Base-by-base conservation (phyloP, 2,329 filamentous ascomycete species). In the Curvularia spicifera region DNA sequence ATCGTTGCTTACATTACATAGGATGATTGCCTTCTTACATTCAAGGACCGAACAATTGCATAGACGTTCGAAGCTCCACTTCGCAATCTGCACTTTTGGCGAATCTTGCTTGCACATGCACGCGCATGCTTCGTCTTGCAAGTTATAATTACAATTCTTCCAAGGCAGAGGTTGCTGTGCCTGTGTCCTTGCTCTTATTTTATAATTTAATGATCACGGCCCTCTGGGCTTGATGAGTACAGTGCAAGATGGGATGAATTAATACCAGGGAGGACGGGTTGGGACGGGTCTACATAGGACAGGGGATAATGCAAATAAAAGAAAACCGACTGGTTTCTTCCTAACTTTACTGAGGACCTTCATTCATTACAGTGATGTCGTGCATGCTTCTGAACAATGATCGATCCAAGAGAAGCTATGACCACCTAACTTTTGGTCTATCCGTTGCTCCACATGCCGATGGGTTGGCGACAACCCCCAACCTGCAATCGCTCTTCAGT, bases 21-120 rank as follows among this genome's bases (percentile, higher is more conserved):
- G 91, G 91, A 96, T 75, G 89, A 95, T 75, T 95, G 91, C 80
- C 88, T 90, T 55, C 84, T 95, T 70, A 89, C 88, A 1, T 93
- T 95, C 74, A 84, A 79, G 51, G 65, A 76, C 50, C 70, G 73
- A 58, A 61, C 61, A 49, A 7, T 43, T 48, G 64, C 63, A 56
- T 73, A 70, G 48, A 53, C n/a, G 42, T 15, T 37, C n/a, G 18
- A 40, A 56, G 29, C 31, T 56, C 46, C 33, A 51, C 61, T 56
- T 64, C 64, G 59, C 60, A 54, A 59, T 63, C 61, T 60, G 59
- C 63, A 61, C 60, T 66, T 62, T 66, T 51, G 68, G 64, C 65
- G 64, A 63, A 65, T 60, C 57, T 61, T 58, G 44, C 40, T 55
- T 64, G 66, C 68, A 67, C 70, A 65, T 65, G 66, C 66, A 67